A percentile compares a stretch with the other conserved stretches of the same genome.
phyloP scores from a whole-genome alignment of 345 rosid species.

The Euclidium syriacum region DNA sequence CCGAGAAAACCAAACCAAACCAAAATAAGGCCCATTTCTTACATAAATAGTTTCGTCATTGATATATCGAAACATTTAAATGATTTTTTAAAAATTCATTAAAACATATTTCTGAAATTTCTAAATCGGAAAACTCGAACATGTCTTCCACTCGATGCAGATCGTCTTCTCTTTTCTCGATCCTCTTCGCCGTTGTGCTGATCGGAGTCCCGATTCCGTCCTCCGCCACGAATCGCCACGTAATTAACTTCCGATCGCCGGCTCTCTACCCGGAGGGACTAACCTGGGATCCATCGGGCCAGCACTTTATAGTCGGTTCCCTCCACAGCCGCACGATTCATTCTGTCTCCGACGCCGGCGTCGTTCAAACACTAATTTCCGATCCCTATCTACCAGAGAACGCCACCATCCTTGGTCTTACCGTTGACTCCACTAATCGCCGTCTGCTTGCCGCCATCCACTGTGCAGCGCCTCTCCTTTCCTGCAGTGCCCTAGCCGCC shows the following conservation, averaged over 20 bases:
- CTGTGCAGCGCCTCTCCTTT: slow-evolving; percentile 44
- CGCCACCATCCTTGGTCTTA: slow-evolving; percentile 52
- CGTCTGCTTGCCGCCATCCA: slow-evolving; percentile 69
- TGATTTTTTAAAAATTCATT: no score
- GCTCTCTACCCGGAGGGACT: slow-evolving; percentile 77
- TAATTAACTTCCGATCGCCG: slow-evolving; percentile 57
- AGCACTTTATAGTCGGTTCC: slow-evolving; percentile 83
- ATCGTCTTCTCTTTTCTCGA: not conserved
- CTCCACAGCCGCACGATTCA: slow-evolving; percentile 47
- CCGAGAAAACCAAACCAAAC: no score
- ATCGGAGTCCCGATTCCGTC: slow-evolving; percentile 13
- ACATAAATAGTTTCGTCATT: no score
- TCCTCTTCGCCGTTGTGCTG: slow-evolving; percentile 13
- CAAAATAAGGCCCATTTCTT: not conserved
- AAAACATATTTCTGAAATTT: no score
- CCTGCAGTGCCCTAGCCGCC: slow-evolving; percentile 79
- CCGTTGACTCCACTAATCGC: slow-evolving; percentile 46
- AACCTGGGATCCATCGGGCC: slow-evolving; percentile 61
- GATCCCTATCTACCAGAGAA: slow-evolving; percentile 60
- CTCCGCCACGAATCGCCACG: slow-evolving; percentile 38
- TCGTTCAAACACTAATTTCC: slow-evolving; percentile 46
- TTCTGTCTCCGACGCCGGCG: slow-evolving; percentile 82
- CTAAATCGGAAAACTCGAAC: not conserved
- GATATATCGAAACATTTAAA: no score
- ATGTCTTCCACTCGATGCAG: slow-evolving; percentile 22